Evolutionary conservation across 352 stramenopile genomes (phyloP).

Genomic region (Globisporangium radiosum): DNA sequence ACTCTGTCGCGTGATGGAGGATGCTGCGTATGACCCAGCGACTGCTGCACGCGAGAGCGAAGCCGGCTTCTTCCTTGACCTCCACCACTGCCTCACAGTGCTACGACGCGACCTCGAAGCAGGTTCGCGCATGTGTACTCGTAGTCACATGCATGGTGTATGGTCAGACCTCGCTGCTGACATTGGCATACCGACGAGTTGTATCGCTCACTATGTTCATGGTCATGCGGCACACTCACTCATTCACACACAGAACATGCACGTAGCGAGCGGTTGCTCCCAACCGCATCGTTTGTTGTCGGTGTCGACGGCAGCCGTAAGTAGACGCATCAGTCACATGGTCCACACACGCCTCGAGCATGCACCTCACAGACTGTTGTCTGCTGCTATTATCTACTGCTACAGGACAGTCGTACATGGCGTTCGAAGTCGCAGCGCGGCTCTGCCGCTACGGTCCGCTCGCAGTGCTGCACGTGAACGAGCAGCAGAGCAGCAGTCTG

Average conservation of each 20-base stretch:
- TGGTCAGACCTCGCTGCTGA: background rate
- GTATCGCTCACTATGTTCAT: background rate
- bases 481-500: conserved; percentile 32
- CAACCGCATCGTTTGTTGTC: conserved; percentile 41
- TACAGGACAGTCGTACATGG: conserved; percentile 53
- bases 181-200: background rate
- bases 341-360: background rate
- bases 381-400: no score
- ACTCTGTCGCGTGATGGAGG: conserved; percentile 41
- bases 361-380: no score
- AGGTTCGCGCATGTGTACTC: conserved; percentile 7
- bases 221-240: no score
- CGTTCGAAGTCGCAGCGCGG: conserved; percentile 39
- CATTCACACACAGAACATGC: conserved; percentile 22
- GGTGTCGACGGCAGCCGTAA: conserved; percentile 66
- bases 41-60: conserved; percentile 52
- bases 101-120: conserved; percentile 28
- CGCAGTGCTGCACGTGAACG: conserved; percentile 37
- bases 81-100: conserved; percentile 28
- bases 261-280: conserved; percentile 26
- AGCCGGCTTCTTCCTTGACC: conserved; percentile 54
- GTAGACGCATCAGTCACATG: conserved; percentile 3
- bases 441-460: conserved; percentile 45
- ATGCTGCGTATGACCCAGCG: conserved; percentile 46
- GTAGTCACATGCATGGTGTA: background rate